Base-by-base conservation (phyloP, 805 yeast genomes). In the Zygoascus ofunaensis region DNA sequence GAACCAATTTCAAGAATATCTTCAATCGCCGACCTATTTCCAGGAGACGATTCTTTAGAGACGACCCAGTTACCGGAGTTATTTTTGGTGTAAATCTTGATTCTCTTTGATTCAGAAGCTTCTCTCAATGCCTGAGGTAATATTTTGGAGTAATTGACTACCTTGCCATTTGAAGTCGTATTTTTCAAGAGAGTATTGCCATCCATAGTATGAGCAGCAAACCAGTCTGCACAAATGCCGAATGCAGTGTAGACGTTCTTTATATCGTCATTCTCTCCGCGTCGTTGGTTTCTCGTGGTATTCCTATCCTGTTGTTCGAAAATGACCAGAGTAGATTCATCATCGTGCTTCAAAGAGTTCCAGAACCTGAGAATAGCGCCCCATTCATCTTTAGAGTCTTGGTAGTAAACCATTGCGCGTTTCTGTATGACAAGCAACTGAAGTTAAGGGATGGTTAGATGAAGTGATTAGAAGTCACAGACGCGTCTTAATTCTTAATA, bases 21-120 rank as follows among this genome's bases (percentile, higher is more conserved):
- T 52, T 85, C 95, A 39, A 83, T 76, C 36, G 71, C 79, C 47
- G 80, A 84, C 41, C 89, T 65, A 61, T 92, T 89, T 4, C 98
- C 98, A 0, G 97, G 97, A 1, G 95, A 81, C 0, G 95, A 96
- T 36, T 71, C 46, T 68, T 73, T 50, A 66, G 53, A 43, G 74
- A 65, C 41, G 62, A 69, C 75, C 95, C 90, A 49, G 4, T 57
- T 44, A n/a, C 51, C 55, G 20, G 72, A 77, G 19, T 34, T 34
- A 12, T 36, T 37, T 19, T 33, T 24, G 52, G 79, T 79, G 59
- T 83, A 90, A 15, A 92, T 74, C 57, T 89, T 95, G 15, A 92
- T 74, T 59, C 87, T 87, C 41, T 37, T 37, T 20, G 19, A n/a
- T n/a, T 30, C 37, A 4, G 37, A 32, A 12, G 30, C 37, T 34